phyloP scores from a whole-genome alignment of 2,329 filamentous ascomycete species.

The Aspergillus aculeatus region DNA sequence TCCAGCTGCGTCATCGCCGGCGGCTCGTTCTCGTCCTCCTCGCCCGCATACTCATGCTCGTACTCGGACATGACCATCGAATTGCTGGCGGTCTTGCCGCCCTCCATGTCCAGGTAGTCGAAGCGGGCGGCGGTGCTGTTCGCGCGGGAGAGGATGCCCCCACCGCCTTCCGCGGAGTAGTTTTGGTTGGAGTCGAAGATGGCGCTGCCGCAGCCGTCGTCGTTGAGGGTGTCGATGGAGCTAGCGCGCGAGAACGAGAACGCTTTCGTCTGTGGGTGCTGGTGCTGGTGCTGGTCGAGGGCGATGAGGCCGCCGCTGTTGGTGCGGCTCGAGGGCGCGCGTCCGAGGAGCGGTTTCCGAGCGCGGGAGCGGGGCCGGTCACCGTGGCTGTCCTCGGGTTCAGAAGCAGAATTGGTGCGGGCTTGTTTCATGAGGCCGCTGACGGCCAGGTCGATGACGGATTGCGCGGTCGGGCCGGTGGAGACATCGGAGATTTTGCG shows the following conservation, averaged over 20 bases:
- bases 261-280: not conserved
- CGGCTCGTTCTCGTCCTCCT: slow-evolving; percentile 34
- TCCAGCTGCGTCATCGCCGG: slow-evolving; percentile 49
- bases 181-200: slow-evolving; percentile 30
- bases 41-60: slow-evolving; percentile 10
- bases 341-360: slow-evolving; percentile 42
- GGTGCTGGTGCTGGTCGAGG: not conserved
- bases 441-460: slow-evolving; percentile 39
- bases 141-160: slow-evolving; percentile 33
- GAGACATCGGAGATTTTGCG: slow-evolving; percentile 17
- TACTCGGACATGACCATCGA: not conserved
- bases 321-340: slow-evolving; percentile 38
- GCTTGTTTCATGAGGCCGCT: slow-evolving; percentile 44
- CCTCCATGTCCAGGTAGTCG: slow-evolving; percentile 29
- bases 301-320: not conserved
- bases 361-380: slow-evolving; percentile 23
- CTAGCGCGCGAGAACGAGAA: slow-evolving; percentile 43
- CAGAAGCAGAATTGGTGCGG: slow-evolving; percentile 28
- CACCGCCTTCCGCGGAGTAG: slow-evolving; percentile 16
- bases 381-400: slow-evolving; percentile 18
- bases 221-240: slow-evolving; percentile 51
- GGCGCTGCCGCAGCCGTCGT: slow-evolving; percentile 41
- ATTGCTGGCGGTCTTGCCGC: slow-evolving; percentile 10
- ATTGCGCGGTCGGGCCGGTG: slow-evolving; percentile 21
- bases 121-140: slow-evolving; percentile 27